phyloP scores from a whole-genome alignment of 805 yeast genomes.

The Novakomyces olei region DNA sequence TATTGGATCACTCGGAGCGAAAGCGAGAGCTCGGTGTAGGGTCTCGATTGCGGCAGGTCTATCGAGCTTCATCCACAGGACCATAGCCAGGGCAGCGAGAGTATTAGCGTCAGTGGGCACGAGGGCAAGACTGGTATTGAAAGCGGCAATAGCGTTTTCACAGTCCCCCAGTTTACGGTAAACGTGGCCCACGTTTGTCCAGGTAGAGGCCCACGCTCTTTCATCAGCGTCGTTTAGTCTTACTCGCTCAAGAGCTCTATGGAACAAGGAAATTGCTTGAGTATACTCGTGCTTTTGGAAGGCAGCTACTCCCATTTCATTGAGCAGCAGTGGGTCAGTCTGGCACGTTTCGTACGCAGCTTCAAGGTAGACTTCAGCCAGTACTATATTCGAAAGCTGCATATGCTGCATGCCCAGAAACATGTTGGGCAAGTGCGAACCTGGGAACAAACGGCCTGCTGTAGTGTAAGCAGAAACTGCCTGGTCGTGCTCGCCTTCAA shows the following conservation, averaged over 20 bases:
- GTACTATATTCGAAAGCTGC: constrained; percentile 57
- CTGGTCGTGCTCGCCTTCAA: constrained; percentile 97
- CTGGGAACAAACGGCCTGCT: constrained; percentile 70
- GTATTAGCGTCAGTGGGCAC: too few relatives aligned
- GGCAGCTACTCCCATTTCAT: constrained; percentile 81
- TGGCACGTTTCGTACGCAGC: constrained; percentile 60
- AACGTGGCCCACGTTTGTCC: constrained; percentile 73
- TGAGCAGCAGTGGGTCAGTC: constrained; percentile 65
- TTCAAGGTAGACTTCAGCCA: constrained; percentile 68
- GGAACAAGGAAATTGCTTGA: constrained; percentile 48
- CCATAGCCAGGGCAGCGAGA: too few relatives aligned
- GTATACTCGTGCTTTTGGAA: constrained; percentile 49
- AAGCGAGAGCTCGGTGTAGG: too few relatives aligned
- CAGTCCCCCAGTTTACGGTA: constrained; percentile 46
- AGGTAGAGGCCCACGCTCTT: constrained; percentile 65
- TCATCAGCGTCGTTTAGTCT: constrained; percentile 52
- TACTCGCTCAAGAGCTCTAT: constrained; percentile 50
- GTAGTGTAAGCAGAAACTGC: constrained; percentile 94
- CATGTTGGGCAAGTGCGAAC: constrained; percentile 71
- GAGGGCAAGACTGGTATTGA: too few relatives aligned
- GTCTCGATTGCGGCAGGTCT: too few relatives aligned
- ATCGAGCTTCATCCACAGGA: too few relatives aligned
- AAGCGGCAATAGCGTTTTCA: too few relatives aligned
- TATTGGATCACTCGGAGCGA: constrained; percentile 60
- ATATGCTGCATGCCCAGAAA: constrained; percentile 92